Base-by-base conservation (phyloP, 2,329 filamentous ascomycete species). In the Aspergillus ochraceoroseus region DNA sequence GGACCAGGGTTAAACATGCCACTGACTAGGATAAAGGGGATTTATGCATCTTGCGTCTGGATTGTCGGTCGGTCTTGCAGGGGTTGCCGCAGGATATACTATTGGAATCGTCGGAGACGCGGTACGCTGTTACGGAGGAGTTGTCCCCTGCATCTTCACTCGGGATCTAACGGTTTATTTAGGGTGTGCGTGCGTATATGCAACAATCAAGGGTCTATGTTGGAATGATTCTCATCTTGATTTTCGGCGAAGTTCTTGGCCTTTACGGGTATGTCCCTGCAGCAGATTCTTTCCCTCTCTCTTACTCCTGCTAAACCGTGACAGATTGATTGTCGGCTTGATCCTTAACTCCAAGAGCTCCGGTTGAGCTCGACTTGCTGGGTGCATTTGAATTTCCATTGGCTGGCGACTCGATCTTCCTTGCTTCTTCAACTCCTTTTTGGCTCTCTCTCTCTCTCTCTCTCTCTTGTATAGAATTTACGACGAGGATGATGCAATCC, bases 201-300 rank as follows among this genome's bases (percentile, higher is more conserved):
- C 80, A 87, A 59, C 92, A 98, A 68, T 94, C 86, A 34, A 80
- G 90, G 49, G 85, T 98, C 52, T 98, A 95, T 57, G 92, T 98
- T 34, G 92, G 92, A 66, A 96, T 96, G 92, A 90, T 98, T 32
- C 71, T 98, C 57, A 96, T 96, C 55, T 77, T 96, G 49, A 98
- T 98, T 78, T 98, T 98, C 63, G 92, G 87, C 42, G 92, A 98
- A 74, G 92, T 98, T 12, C 65, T 98, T 63, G 92, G 92, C 65
- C 82, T 98, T 20, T 98, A 98, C 60, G 92, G 92, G 87, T 95
- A 75, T 54, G 83, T 54, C 5, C 23, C 20, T 31, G n/a, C 12
- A 13, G 13, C 7, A 13, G 7, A 5, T 25, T 15, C 20, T 34
- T 8, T 22, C 30, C 14, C 26, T 35, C 12, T 22, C 34, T 4